Base-by-base conservation (phyloP, 2,329 filamentous ascomycete species). In the Ophiostoma ulmi region DNA sequence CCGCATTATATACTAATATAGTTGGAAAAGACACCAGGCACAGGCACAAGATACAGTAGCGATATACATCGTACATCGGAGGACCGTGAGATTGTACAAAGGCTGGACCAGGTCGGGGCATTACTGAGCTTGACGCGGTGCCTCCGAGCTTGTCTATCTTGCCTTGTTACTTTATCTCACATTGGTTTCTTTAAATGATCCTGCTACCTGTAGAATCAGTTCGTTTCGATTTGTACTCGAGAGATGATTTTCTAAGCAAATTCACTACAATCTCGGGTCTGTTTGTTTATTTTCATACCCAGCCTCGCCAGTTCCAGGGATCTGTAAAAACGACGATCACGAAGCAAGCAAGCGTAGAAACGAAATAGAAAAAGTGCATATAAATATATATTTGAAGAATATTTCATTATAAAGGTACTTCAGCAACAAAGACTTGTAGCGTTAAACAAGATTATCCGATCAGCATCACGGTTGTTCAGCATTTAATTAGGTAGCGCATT, bases 261-360 rank as follows among this genome's bases (percentile, higher is more conserved):
- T 48, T 48, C 14, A 17, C 44, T 48, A n/a, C 20, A 5, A 5
- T 26, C 44, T 20, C 8, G 14, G 17, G 13, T 58, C n/a, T 17
- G 11, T 48, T 48, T n/a, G 14, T 11, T 13, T 11, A n/a, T 58
- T 14, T 26, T 58, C 52, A 22, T 13, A 22, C 52, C 52, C 52
- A 55, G 52, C n/a, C 52, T 58, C 52, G 44, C n/a, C 17, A 58
- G 14, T 58, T 58, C 8, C 52, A 58, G 52, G 52, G 52, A 58
- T 58, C 52, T 58, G 52, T 58, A 58, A 58, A 58, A 31, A 58
- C 52, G 52, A 6, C 22, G 52, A 58, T 58, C 52, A 11, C 52
- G 5, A 58, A 48, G 17, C 17, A 48, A 48, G 52, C 26, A 13
- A 58, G 11, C n/a, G 14, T 58, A 58, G 22, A 10, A 10, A 3